Conservation (phyloP, 768 basidiomycete genomes). For the Clitopilus hobsonii region DNA sequence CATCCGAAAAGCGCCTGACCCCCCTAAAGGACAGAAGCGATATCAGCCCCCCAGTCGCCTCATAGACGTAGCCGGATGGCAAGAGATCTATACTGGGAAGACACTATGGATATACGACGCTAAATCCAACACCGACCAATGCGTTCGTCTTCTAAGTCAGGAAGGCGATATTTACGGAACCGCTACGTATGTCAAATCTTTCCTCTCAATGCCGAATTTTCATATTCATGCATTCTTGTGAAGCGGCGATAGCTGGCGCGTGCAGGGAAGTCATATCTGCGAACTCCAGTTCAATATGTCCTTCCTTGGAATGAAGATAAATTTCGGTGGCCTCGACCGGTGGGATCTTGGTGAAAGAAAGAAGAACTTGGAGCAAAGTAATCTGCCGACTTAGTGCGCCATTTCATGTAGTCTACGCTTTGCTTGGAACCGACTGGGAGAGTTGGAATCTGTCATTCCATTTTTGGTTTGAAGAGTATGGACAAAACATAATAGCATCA, state of each 20-base stretch:
- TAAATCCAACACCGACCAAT: conserved; percentile 60
- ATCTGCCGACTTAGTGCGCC: conserved; percentile 7
- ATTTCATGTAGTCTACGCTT: not conserved
- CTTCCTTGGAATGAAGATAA: conserved; percentile 56
- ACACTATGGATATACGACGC: conserved; percentile 74
- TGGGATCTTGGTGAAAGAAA: conserved; percentile 64
- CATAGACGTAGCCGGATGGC: conserved; percentile 59
- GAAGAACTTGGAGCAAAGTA: conserved; percentile 60
- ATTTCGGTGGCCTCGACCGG: conserved; percentile 72
- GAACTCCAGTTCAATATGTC: conserved; percentile 70
- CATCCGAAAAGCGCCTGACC: conserved; percentile 48
- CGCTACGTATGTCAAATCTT: conserved; percentile 61
- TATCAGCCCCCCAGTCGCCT: conserved; percentile 51
- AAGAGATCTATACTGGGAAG: conserved; percentile 68
- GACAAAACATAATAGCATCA: conserved; percentile 14
- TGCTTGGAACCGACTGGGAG: conserved; percentile 15
- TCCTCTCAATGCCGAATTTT: not conserved
- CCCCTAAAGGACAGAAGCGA: conserved; percentile 38
- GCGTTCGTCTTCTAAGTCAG: conserved; percentile 61
- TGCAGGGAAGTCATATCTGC: conserved; percentile 60
- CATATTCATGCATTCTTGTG: conserved; percentile 2
- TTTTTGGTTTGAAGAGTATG: conserved; percentile 17
- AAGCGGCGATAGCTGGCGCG: conserved; percentile 83
- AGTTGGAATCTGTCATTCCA: conserved; percentile 6
- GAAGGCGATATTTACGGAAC: conserved; percentile 66